Percentiles rank a stretch among this genome's conserved stretches.
These are phyloP conservation scores for Lepidium didymum DNA, from an alignment of 345 rosid genomes.

Conservation along the genomic window DNA sequence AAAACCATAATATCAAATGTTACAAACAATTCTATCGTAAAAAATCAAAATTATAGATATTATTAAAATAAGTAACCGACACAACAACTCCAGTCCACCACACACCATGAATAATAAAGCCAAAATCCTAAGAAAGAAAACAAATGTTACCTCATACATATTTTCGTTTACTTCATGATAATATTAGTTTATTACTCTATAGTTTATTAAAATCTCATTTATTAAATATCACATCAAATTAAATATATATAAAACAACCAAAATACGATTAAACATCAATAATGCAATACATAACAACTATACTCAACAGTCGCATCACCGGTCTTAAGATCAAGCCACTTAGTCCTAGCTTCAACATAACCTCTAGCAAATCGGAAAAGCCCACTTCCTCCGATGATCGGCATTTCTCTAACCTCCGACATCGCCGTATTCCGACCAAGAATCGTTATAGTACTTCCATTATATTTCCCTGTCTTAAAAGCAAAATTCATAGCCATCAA, in stretches of 20 bases:
- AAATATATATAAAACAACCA: neutral
- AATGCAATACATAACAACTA: constrained; percentile 48
- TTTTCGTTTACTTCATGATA: no score
- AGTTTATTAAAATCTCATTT: neutral
- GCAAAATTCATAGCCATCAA: constrained; percentile 68
- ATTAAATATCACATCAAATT: neutral
- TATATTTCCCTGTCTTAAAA: constrained; percentile 59
- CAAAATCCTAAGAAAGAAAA: no score
- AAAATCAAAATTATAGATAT: no score
- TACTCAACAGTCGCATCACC: constrained; percentile 50
- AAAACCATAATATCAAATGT: no score
- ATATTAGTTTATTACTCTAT: no score
- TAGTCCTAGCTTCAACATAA: constrained; percentile 50
- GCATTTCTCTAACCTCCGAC: constrained; percentile 60
- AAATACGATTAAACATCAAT: constrained; percentile 18
- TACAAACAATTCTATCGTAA: no score
- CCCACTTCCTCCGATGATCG: constrained; percentile 72
- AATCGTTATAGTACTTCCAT: constrained; percentile 57
- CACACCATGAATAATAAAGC: no score
- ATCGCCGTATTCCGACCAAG: constrained; percentile 57
- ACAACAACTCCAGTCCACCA: no score
- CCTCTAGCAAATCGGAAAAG: constrained; percentile 74
- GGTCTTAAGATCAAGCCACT: constrained; percentile 26
- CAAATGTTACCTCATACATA: no score
- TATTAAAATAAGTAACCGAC: no score